Evolutionary conservation across 2,329 filamentous ascomycete genomes (phyloP).

Genomic region (Monilinia aucupariae): DNA sequence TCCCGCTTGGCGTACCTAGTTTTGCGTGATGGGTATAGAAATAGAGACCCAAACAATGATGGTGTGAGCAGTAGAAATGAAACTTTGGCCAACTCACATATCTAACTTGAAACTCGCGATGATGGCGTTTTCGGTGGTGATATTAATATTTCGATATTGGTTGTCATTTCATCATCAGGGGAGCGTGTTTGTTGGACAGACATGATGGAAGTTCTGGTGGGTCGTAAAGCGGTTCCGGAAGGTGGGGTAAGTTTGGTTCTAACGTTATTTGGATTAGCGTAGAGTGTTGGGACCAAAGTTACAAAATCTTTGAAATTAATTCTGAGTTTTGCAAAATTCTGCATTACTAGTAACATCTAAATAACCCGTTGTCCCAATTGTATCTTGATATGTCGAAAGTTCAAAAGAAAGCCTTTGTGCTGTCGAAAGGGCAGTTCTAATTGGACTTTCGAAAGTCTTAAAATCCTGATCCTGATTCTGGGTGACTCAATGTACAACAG

Average conservation of each 20-base stretch:
- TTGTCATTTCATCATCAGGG: background rate
- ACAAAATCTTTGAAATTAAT: background rate
- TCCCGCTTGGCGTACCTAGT: background rate
- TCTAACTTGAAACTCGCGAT: background rate
- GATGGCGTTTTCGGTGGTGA: background rate
- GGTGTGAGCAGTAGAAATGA: background rate
- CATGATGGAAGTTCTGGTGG: background rate
- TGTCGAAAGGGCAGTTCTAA: background rate
- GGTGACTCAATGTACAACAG: background rate
- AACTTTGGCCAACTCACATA: background rate
- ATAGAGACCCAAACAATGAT: background rate
- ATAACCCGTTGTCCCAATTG: background rate
- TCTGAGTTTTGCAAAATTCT: background rate
- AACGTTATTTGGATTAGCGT: slow-evolving; percentile 2
- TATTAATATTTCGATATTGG: background rate
- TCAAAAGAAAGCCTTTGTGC: background rate
- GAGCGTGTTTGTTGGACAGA: slow-evolving; percentile 9
- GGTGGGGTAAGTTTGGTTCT: slow-evolving; percentile 7
- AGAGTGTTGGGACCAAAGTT: background rate
- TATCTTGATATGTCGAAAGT: background rate
- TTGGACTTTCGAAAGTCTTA: background rate
- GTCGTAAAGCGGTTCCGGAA: background rate
- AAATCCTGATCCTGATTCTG: background rate
- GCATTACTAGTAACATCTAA: background rate
- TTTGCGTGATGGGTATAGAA: background rate